These are phyloP conservation scores for bread wheat (Triticum aestivum) DNA, from an alignment of 176 grass and related monocot species.

Conservation along the genomic window DNA sequence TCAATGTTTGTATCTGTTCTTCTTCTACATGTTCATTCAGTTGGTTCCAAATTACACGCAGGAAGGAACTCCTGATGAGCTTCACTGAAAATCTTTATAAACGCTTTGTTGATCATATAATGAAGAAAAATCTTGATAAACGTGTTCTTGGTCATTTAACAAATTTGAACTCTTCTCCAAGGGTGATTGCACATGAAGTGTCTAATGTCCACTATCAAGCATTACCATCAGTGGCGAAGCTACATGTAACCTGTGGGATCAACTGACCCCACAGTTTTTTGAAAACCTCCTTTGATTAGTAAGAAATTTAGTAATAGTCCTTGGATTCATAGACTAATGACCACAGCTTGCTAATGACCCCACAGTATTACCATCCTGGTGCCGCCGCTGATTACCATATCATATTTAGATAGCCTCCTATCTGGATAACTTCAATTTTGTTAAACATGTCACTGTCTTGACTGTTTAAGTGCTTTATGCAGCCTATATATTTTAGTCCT, in stretches of 20 bases:
- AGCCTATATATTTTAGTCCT: neutral
- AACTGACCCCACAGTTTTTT: too few relatives aligned
- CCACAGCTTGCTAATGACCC: too few relatives aligned
- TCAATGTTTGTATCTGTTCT: neutral
- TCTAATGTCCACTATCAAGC: neutral
- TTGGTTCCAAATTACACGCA: neutral
- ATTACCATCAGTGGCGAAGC: neutral
- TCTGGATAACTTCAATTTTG: neutral
- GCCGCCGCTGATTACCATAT: neutral
- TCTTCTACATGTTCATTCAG: neutral
- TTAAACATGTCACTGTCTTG: conserved; percentile 2
- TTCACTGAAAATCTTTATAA: conserved; percentile 4
- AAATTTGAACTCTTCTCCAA: neutral
- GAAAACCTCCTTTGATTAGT: too few relatives aligned
- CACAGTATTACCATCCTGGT: too few relatives aligned
- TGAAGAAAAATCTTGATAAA: conserved; percentile 12
- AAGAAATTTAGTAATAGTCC: too few relatives aligned
- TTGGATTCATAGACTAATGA: too few relatives aligned
- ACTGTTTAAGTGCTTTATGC: neutral
- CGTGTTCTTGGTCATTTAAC: neutral
- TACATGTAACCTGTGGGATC: too few relatives aligned
- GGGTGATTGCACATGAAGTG: neutral
- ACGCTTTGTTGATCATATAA: neutral
- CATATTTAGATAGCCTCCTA: neutral
- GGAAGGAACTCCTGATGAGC: neutral